Evolutionary conservation across 148 eudicot species (phyloP).

Genomic region (Hydrangea macrophylla): DNA sequence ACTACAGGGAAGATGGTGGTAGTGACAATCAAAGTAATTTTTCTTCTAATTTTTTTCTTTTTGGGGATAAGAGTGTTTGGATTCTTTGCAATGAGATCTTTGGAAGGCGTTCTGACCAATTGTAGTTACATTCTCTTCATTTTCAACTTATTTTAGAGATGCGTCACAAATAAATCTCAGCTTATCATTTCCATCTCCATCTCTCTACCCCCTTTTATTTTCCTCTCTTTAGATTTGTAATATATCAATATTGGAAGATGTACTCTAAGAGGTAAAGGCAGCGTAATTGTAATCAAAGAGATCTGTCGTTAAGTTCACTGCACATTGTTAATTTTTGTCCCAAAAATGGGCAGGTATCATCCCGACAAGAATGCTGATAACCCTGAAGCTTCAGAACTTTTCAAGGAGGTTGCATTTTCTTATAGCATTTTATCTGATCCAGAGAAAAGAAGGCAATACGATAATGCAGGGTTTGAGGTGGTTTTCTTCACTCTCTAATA

Average conservation of each 20-base stretch:
- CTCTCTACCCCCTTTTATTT: neutral
- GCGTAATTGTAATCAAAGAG: neutral
- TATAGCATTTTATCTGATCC: constrained; percentile 89
- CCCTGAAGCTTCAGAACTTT: constrained; percentile 92
- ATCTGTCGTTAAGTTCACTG: neutral
- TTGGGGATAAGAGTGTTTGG: no score
- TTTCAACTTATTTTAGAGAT: no score
- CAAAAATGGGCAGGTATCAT: constrained; percentile 65
- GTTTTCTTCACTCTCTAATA: constrained; percentile 2
- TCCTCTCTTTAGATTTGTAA: neutral
- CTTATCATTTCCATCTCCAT: no score
- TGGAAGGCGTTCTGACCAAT: no score
- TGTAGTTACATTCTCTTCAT: no score
- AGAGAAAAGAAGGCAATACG: constrained; percentile 95
- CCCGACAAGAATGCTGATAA: constrained; percentile 96
- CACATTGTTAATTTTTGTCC: constrained; percentile 19
- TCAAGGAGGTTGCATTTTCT: constrained; percentile 95
- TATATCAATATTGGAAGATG: neutral
- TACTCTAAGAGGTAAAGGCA: no score
- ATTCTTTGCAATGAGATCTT: no score
- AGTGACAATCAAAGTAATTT: no score
- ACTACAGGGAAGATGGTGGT: no score
- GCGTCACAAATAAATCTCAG: no score
- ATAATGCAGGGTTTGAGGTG: constrained; percentile 94
- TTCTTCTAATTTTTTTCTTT: no score